phyloP scores from a whole-genome alignment of 176 grass and related monocot genomes.

The Eragrostis nindensis region DNA sequence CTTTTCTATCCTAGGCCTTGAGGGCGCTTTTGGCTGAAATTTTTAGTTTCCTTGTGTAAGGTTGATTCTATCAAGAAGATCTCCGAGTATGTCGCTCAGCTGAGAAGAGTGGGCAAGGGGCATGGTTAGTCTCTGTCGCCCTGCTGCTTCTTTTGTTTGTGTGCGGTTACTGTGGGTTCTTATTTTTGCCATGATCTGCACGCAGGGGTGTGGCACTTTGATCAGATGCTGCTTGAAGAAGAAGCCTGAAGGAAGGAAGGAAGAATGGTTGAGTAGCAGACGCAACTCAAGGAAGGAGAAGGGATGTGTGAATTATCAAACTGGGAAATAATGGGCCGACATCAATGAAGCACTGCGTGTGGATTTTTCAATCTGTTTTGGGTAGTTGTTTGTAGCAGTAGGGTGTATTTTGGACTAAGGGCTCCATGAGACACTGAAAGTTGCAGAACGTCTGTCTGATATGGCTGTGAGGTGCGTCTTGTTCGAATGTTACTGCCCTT shows the following conservation, averaged over 20 bases:
- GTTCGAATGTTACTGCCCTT: background rate
- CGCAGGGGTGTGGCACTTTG: conserved; percentile 92
- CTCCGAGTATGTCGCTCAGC: conserved; percentile 74
- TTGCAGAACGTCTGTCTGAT: background rate
- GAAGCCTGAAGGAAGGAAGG: conserved; percentile 38
- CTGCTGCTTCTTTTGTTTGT: background rate
- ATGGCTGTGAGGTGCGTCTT: background rate
- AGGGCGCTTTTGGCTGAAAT: background rate
- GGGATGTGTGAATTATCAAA: background rate
- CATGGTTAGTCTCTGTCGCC: conserved; percentile 56
- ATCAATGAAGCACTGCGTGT: background rate
- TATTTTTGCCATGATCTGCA: conserved; percentile 10
- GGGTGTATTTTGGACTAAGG: background rate
- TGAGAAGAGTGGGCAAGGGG: conserved; percentile 86
- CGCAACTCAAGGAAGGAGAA: background rate
- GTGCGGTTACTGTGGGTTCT: background rate
- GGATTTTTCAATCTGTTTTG: background rate
- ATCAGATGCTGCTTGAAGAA: conserved; percentile 76
- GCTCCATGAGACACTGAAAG: background rate
- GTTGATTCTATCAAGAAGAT: conserved; percentile 93
- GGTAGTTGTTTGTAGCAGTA: background rate
- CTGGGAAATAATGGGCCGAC: background rate
- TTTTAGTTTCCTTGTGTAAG: conserved; percentile 25
- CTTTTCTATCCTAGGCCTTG: background rate
- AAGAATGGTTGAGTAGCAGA: background rate